These are phyloP conservation scores for Sordariomycetes sp. DNA, from an alignment of 2,329 filamentous ascomycete species.

Conservation along the genomic window DNA sequence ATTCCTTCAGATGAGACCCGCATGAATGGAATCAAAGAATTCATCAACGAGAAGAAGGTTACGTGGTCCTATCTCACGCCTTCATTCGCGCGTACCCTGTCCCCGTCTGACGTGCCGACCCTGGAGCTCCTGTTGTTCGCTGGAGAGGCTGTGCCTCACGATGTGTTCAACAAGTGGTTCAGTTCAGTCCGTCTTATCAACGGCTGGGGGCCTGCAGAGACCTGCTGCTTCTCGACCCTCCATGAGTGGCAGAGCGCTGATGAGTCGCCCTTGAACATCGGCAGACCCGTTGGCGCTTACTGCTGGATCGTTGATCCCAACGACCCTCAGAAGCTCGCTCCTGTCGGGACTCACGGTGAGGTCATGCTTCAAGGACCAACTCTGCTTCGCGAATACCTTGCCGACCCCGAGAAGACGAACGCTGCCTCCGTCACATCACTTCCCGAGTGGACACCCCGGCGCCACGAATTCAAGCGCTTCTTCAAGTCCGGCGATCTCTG, in stretches of 20 bases:
- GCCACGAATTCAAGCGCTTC: conserved; percentile 16
- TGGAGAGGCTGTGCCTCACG: conserved; percentile 6
- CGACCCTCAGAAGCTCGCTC: conserved; percentile 4
- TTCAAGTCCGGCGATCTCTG: conserved; percentile 25
- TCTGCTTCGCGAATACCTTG: conserved; percentile 37
- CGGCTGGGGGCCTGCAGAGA: conserved; percentile 8
- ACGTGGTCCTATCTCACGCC: conserved; percentile 4
- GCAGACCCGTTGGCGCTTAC: conserved; percentile 6
- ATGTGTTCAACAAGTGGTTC: conserved; percentile 6
- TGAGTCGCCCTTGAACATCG: conserved; percentile 5
- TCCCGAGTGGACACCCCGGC: conserved; percentile 14
- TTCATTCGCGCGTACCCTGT: conserved; percentile 4
- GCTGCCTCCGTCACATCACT: conserved; percentile 2
- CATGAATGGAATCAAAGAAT: not conserved
- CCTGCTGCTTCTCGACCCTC: conserved; percentile 5
- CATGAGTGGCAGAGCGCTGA: conserved; percentile 2
- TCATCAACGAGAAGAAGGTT: not conserved
- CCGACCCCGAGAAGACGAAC: conserved; percentile 18
- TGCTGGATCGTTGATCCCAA: conserved; percentile 7
- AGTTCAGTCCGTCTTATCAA: conserved; percentile 5
- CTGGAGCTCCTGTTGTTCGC: conserved; percentile 18
- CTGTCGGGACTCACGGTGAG: conserved; percentile 8
- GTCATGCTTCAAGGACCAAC: conserved; percentile 17
- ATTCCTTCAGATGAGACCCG: conserved; percentile 2
- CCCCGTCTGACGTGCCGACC: not conserved